Evolutionary conservation across 1,284 basidiomycete species (phyloP).

Genomic region (Ganoderma meredithae): DNA sequence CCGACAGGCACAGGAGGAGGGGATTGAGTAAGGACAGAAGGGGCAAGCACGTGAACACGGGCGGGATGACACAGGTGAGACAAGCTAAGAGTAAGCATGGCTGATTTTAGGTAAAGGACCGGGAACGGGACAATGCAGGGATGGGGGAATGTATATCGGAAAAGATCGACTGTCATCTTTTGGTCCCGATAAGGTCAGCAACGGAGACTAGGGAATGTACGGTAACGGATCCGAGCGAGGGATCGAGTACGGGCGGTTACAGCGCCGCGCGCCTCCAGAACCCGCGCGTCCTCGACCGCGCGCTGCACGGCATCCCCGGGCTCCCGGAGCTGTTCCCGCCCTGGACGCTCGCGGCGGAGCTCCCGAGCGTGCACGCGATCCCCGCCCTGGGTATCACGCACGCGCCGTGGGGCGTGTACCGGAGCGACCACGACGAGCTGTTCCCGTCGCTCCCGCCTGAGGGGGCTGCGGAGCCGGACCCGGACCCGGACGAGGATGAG

Average conservation of each 20-base stretch:
- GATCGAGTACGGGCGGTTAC: constrained; percentile 1
- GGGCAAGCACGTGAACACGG: too few species aligned
- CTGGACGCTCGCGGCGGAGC: constrained; percentile 12
- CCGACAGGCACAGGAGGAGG: background rate
- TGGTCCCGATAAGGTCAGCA: too few species aligned
- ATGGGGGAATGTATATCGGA: background rate
- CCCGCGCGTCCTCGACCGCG: constrained; percentile 22
- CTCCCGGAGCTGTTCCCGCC: constrained; percentile 20
- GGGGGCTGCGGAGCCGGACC: background rate
- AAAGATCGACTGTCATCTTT: too few species aligned
- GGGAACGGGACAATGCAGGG: background rate
- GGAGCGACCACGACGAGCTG: constrained; percentile 23
- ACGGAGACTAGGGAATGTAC: too few species aligned
- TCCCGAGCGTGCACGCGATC: constrained; percentile 12
- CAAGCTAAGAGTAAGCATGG: background rate
- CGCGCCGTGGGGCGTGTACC: constrained; percentile 21
- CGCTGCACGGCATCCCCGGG: constrained; percentile 11
- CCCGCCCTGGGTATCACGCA: constrained; percentile 21
- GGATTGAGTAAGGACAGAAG: background rate
- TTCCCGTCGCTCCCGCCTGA: constrained; percentile 4
- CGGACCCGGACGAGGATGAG: background rate
- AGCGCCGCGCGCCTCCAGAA: constrained; percentile 17
- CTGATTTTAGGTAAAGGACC: background rate
- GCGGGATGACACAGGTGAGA: too few species aligned
- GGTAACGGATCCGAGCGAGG: background rate